A percentile compares a stretch with the other conserved stretches of the same genome.
Conservation (phyloP, 2,329 filamentous ascomycete species). For the Apiospora phragmitis region DNA sequence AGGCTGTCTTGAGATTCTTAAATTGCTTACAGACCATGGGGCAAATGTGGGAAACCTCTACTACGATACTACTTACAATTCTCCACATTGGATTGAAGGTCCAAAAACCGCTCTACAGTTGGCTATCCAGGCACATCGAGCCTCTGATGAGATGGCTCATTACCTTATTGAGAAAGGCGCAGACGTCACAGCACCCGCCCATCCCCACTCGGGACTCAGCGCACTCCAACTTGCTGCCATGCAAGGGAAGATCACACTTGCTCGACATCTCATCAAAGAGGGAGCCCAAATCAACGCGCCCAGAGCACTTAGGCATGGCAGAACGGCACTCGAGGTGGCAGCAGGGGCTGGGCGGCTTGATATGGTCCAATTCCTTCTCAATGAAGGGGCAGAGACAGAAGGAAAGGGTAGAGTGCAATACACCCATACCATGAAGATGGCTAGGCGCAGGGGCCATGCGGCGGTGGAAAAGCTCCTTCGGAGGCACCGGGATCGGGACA, state of each 20-base stretch:
- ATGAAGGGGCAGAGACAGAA: neutral
- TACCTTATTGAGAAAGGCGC: neutral
- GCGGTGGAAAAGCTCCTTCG: neutral
- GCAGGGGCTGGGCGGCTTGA: neutral
- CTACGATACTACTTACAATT: neutral
- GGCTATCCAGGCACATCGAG: neutral
- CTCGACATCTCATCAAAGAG: neutral
- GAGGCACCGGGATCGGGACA: neutral
- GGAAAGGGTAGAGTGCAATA: neutral
- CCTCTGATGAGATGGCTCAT: neutral
- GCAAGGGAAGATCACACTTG: neutral
- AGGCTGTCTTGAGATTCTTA: neutral
- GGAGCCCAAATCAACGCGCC: neutral
- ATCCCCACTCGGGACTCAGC: neutral
- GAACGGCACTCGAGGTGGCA: neutral
- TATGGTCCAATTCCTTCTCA: neutral
- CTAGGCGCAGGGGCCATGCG: neutral
- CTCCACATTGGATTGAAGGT: neutral
- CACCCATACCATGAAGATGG: neutral
- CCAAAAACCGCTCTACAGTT: neutral
- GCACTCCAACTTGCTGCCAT: neutral
- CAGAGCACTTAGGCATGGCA: neutral
- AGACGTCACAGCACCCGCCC: neutral
- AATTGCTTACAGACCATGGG: neutral
- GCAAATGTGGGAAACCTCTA: neutral